Percentiles rank a stretch among this genome's conserved stretches.
Conservation (phyloP, 2,329 filamentous ascomycete genomes). For the Neocucurbitaria cava region DNA sequence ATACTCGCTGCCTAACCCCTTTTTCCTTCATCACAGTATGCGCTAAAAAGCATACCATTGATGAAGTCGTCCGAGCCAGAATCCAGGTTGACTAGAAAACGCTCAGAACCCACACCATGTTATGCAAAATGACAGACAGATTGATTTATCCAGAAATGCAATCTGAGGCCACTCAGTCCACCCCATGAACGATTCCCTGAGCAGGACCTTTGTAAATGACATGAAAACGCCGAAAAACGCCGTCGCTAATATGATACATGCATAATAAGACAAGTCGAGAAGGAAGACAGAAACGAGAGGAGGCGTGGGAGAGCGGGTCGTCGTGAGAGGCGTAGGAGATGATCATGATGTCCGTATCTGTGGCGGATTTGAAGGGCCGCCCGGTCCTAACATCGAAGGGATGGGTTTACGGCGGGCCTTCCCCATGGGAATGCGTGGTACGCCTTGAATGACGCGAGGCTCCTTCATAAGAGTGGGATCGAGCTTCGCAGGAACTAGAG, state of each 20-base stretch:
- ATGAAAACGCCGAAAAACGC: conserved; percentile 34
- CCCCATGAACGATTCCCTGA: conserved; percentile 8
- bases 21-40: conserved; percentile 11
- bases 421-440: conserved; percentile 67
- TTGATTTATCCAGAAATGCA: conserved; percentile 36
- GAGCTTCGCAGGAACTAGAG: conserved; percentile 76
- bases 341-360: conserved; percentile 39
- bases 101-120: conserved; percentile 15
- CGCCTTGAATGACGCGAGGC: conserved; percentile 85
- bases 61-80: conserved; percentile 6
- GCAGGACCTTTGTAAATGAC: not conserved
- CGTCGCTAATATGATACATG: conserved; percentile 45
- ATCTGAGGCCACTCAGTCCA: conserved; percentile 13
- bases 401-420: conserved; percentile 59
- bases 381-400: conserved; percentile 50
- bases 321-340: conserved; percentile 27
- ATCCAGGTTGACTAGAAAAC: conserved; percentile 1
- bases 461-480: conserved; percentile 91
- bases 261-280: conserved; percentile 12
- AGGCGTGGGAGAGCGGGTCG: conserved; percentile 24
- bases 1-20: conserved; percentile 20
- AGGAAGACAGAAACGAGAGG: conserved; percentile 15
- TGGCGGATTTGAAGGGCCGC: conserved; percentile 20
- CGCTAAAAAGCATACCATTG: conserved; percentile 17
- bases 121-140: conserved; percentile 32